Conservation (phyloP, 169 alveolate species). For the Plasmodium coatneyi region DNA sequence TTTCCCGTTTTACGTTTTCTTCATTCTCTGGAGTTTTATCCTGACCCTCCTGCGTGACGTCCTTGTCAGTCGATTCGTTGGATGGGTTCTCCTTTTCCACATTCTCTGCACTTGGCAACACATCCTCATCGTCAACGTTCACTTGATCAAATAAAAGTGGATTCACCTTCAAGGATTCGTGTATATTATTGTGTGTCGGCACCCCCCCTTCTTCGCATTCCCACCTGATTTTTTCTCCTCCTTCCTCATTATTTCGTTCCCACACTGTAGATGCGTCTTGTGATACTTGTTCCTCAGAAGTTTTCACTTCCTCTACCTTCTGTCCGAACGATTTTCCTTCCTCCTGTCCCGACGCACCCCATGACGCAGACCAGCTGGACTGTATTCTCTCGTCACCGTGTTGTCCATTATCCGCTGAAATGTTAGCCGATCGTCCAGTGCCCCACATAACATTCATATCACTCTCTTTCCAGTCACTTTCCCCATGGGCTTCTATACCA, state of each 20-base stretch:
- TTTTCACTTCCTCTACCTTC: background rate
- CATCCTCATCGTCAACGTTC: background rate
- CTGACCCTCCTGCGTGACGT: background rate
- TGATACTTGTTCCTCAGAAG: background rate
- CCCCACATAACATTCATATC: background rate
- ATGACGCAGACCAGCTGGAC: background rate
- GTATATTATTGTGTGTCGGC: background rate
- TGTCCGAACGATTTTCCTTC: too few species aligned
- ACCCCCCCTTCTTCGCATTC: background rate
- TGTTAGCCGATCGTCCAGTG: background rate
- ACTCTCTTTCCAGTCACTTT: background rate
- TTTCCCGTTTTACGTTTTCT: background rate
- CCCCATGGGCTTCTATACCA: background rate
- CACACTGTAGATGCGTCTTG: background rate
- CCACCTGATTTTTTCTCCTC: background rate
- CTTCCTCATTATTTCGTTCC: background rate
- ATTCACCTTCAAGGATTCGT: constrained; percentile 7
- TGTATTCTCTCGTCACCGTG: background rate
- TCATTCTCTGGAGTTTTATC: background rate
- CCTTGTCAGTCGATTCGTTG: background rate
- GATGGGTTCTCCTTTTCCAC: background rate
- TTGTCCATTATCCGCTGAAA: background rate
- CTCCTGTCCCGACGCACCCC: background rate
- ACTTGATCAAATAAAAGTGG: background rate
- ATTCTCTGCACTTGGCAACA: background rate